Conservation (phyloP, 768 basidiomycete species). For the Russula brevipes region DNA sequence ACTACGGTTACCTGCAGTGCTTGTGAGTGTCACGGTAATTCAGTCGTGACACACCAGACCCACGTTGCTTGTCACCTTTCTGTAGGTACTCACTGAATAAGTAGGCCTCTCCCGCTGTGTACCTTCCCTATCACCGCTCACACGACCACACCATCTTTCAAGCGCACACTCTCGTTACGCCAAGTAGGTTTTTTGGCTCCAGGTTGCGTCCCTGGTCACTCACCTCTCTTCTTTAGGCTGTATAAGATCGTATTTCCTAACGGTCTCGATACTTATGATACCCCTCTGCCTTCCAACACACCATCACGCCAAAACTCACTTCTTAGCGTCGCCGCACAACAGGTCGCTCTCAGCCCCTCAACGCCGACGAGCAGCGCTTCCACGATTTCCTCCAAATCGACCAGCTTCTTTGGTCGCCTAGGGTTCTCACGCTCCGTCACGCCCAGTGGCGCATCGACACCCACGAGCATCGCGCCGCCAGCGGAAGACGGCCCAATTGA, state of each 20-base stretch:
- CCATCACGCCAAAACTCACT: conserved; percentile 37
- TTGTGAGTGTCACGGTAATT: conserved; percentile 43
- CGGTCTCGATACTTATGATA: conserved; percentile 45
- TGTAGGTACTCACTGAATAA: conserved; percentile 49
- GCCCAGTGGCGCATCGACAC: conserved; percentile 21
- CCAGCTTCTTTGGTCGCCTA: conserved; percentile 31
- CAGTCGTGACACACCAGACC: neutral
- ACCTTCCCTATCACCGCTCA: neutral
- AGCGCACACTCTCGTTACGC: conserved; percentile 72
- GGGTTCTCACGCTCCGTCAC: conserved; percentile 26
- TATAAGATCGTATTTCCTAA: conserved; percentile 64
- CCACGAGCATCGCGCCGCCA: neutral
- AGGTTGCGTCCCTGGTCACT: neutral
- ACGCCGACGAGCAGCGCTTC: conserved; percentile 21
- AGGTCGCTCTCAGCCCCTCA: conserved; percentile 22
- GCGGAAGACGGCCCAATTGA: conserved; percentile 53
- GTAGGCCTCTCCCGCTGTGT: conserved; percentile 31
- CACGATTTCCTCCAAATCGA: conserved; percentile 12
- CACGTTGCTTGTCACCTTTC: conserved; percentile 16
- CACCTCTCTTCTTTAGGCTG: conserved; percentile 36
- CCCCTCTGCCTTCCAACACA: conserved; percentile 36
- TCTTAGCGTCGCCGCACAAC: conserved; percentile 3
- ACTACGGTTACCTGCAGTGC: conserved; percentile 75
- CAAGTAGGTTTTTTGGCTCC: conserved; percentile 40
- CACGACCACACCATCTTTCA: conserved; percentile 1